phyloP scores from a whole-genome alignment of 78 protist species.

The Creolimax fragrantissima region DNA sequence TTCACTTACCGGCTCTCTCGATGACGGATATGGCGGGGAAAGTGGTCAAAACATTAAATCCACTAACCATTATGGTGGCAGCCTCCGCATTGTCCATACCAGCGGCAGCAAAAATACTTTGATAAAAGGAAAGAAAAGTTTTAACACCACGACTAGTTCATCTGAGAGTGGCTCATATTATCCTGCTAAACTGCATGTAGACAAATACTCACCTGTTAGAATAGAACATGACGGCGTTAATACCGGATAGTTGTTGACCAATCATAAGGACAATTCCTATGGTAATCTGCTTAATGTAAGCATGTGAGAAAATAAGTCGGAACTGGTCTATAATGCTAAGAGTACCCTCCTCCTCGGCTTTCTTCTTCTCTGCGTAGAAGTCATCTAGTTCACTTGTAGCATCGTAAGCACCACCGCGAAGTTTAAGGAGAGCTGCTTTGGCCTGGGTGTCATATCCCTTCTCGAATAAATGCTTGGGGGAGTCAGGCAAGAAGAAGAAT shows the following conservation, averaged over 20 bases:
- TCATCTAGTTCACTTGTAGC: not conserved
- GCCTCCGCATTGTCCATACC: not conserved
- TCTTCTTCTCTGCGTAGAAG: not conserved
- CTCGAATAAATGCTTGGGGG: not conserved
- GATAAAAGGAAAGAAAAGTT: no score
- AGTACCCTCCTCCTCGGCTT: not conserved
- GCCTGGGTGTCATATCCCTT: constrained; percentile 9
- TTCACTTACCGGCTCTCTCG: constrained; percentile 4
- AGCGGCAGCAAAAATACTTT: constrained; percentile 7
- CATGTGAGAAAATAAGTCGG: not conserved
- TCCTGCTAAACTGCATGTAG: no score
- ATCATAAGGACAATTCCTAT: not conserved
- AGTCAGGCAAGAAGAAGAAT: not conserved
- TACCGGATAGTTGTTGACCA: constrained; percentile 19
- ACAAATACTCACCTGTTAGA: no score
- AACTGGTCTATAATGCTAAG: not conserved
- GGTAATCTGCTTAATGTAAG: not conserved
- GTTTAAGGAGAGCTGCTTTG: not conserved
- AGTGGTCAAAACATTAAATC: constrained; percentile 19
- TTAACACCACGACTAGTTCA: no score
- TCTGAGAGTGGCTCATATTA: no score
- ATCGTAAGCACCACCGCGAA: not conserved
- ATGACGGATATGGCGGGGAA: constrained; percentile 1
- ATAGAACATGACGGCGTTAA: constrained; percentile 23
- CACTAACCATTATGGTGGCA: constrained; percentile 10